Evolutionary conservation across 176 grass and related monocot genomes (phyloP).

Genomic region (Ananas comosus): DNA sequence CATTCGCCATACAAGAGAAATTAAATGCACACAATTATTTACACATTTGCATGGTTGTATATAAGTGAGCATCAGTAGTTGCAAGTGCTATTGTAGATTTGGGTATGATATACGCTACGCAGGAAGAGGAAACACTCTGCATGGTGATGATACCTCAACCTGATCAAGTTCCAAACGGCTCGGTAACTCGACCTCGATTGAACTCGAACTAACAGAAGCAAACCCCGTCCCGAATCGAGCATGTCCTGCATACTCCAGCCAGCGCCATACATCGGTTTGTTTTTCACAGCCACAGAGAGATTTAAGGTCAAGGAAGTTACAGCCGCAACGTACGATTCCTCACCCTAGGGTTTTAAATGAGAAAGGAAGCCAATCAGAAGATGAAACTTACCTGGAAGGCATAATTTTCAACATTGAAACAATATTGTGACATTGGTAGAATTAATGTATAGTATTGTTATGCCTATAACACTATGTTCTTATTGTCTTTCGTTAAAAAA

Average conservation of each 20-base stretch:
- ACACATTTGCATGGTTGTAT: too few species aligned
- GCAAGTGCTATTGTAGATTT: constrained; percentile 38
- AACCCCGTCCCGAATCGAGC: constrained; percentile 44
- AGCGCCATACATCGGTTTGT: constrained; percentile 90
- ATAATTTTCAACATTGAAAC: too few species aligned
- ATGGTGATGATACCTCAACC: constrained; percentile 40
- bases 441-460: too few species aligned
- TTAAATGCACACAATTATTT: background rate
- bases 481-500: too few species aligned
- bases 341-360: constrained; percentile 25
- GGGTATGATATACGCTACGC: constrained; percentile 21
- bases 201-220: constrained; percentile 43
- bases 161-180: constrained; percentile 47
- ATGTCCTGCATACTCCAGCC: constrained; percentile 75
- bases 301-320: constrained; percentile 10
- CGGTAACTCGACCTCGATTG: constrained; percentile 37
- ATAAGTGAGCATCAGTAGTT: too few species aligned
- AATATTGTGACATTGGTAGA: too few species aligned
- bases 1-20: constrained; percentile 20
- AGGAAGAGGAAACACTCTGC: constrained; percentile 51
- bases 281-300: constrained; percentile 42
- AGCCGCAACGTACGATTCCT: constrained; percentile 27
- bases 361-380: background rate
- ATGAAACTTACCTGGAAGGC: background rate
- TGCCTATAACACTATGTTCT: too few species aligned